Evolutionary conservation across 768 basidiomycete species (phyloP).

Genomic region (Lactifluus echinatus): DNA sequence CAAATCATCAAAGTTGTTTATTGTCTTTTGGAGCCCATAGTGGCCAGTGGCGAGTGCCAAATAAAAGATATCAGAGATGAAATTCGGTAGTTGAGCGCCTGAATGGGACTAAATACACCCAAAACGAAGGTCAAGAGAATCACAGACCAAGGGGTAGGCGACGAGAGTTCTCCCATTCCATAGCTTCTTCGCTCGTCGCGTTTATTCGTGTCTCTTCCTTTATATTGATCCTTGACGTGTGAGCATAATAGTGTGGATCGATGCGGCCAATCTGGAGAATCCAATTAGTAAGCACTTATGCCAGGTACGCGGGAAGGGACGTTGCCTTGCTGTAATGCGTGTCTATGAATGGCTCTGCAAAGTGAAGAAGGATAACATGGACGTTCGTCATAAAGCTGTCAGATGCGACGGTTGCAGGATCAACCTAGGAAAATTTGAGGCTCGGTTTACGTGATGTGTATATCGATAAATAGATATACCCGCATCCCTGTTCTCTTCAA

Average conservation of each 20-base stretch:
- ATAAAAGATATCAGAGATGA: slow-evolving; percentile 94
- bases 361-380: slow-evolving; percentile 69
- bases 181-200: slow-evolving; percentile 81
- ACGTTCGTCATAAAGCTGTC: slow-evolving; percentile 93
- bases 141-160: slow-evolving; percentile 36
- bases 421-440: slow-evolving; percentile 44
- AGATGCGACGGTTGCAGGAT: slow-evolving; percentile 74
- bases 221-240: slow-evolving; percentile 62
- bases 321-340: slow-evolving; percentile 76
- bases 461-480: slow-evolving; percentile 31
- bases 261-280: slow-evolving; percentile 74
- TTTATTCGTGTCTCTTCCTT: slow-evolving; percentile 91
- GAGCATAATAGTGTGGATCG: slow-evolving; percentile 72
- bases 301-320: not conserved
- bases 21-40: slow-evolving; percentile 77
- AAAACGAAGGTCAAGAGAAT: not conserved
- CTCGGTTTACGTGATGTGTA: not conserved
- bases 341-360: slow-evolving; percentile 95
- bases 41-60: slow-evolving; percentile 81
- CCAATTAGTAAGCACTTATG: not conserved
- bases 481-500: slow-evolving; percentile 86
- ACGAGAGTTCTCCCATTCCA: slow-evolving; percentile 55
- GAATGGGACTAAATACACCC: slow-evolving; percentile 22
- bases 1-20: slow-evolving; percentile 65
- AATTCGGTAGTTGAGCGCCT: slow-evolving; percentile 63